Base-by-base conservation (phyloP, 805 yeast species). In the Cyberlindnera xylosilytica region DNA sequence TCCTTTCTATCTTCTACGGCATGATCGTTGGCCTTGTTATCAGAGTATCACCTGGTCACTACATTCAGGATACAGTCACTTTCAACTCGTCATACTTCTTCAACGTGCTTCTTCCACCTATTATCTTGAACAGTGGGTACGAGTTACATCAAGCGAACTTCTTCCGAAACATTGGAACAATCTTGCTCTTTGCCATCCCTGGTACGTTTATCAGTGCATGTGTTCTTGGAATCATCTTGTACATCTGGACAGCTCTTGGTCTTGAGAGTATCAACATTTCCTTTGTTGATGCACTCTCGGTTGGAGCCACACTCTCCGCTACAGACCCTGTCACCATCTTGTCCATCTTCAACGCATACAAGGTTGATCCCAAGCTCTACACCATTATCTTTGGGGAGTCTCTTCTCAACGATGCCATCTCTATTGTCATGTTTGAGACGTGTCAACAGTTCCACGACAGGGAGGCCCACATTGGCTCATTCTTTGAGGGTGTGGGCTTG, bases 401-500 rank as follows among this genome's bases (percentile, higher is more conserved):
- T 4, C 70, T 93, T 45, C 70, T 93, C 49, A 93, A 93, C 62
- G 99, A 93, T 69, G 99, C 99, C 28, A 95, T 93, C 46, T 89
- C 97, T 51, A 93, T 93, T 61, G 99, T 93, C 54, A 91, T 93
- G 96, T 93, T 93, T 68, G 99, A 93, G 68, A 93, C 99, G 0
- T 90, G 97, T 59, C 97, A 89, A 63, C 87, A 89, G 65, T 88
- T 93, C 64, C 95, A 90, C 56, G 98, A 96, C 34, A 83, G 86
- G 52, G 76, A 78, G 19, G 85, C 91, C 1, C 76, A 79, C 38
- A 71, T 87, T 49, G 73, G 85, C 12, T 81, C 87, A n/a, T 63
- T 90, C 36, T 87, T 95, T 62, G 91, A 88, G 68, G 99, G 99
- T 75, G 75, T 88, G 24, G 96, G 97, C 1, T 74, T 93, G 49